These are phyloP conservation scores for Leptomonas pyrrhocoris DNA, from an alignment of 208 protist species.

Conservation along the genomic window DNA sequence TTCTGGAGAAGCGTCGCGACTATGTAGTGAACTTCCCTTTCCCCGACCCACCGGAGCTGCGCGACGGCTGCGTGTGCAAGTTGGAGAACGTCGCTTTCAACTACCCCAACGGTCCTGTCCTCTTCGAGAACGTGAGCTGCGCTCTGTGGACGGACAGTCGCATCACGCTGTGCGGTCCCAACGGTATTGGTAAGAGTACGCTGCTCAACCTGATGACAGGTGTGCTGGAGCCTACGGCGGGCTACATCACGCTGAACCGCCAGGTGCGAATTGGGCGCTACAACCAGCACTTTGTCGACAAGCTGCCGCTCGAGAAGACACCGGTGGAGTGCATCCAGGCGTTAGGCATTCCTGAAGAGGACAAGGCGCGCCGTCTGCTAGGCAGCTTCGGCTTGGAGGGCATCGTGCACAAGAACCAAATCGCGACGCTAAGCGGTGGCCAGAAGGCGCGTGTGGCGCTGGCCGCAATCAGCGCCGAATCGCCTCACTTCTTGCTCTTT, in stretches of 20 bases:
- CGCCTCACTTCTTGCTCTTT: conserved; percentile 94
- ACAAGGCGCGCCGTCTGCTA: conserved; percentile 82
- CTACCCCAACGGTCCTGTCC: conserved; percentile 74
- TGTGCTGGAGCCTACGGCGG: conserved; percentile 72
- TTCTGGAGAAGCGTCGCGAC: conserved; percentile 85
- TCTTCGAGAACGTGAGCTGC: conserved; percentile 83
- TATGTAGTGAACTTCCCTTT: conserved; percentile 93
- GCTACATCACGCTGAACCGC: conserved; percentile 76
- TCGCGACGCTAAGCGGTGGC: conserved; percentile 92
- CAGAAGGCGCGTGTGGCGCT: conserved; percentile 95
- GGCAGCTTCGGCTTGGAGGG: conserved; percentile 90
- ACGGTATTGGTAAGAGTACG: conserved; percentile 94
- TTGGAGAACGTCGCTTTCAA: conserved; percentile 85
- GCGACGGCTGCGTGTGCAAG: conserved; percentile 83
- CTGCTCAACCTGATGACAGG: conserved; percentile 92
- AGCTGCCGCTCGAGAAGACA: conserved; percentile 90
- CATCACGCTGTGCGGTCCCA: conserved; percentile 90
- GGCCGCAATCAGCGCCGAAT: conserved; percentile 88
- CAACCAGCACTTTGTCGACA: conserved; percentile 94
- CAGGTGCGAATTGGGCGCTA: conserved; percentile 89
- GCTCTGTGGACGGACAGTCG: conserved; percentile 89
- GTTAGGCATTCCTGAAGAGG: conserved; percentile 69
- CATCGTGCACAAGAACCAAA: conserved; percentile 88
- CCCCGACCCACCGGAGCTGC: conserved; percentile 71
- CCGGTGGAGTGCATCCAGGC: conserved; percentile 88